A percentile compares a stretch with the other conserved stretches of the same genome.
Conservation (phyloP, 2,329 filamentous ascomycete species). For the Fusarium clavum region DNA sequence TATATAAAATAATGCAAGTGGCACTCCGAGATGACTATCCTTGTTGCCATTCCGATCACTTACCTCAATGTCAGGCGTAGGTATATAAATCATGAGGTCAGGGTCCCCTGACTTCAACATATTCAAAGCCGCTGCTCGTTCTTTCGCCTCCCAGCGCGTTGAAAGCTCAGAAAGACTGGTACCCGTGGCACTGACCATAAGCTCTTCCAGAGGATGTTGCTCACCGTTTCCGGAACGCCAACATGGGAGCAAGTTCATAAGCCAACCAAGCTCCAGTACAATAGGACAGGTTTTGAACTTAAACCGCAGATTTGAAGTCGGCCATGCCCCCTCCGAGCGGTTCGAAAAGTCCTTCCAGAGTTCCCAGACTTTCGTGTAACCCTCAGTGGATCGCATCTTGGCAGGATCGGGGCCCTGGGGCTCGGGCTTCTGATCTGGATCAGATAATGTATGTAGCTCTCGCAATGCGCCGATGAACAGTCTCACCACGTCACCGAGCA, state of each 20-base stretch:
- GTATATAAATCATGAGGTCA: constrained; percentile 18
- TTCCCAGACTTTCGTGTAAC: background rate
- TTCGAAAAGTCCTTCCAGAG: background rate
- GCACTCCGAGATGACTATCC: background rate
- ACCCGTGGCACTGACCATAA: background rate
- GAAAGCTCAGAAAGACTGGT: background rate
- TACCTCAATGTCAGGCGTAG: background rate
- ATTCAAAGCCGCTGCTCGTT: background rate
- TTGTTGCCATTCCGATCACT: background rate
- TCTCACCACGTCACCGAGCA: background rate
- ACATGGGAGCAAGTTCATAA: background rate
- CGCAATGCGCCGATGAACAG: constrained; percentile 13
- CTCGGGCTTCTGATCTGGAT: background rate
- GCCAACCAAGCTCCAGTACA: constrained; percentile 11
- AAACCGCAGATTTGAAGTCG: background rate
- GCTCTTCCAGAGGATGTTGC: background rate
- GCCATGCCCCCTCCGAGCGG: background rate
- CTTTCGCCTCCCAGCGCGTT: background rate
- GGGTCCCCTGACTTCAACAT: background rate
- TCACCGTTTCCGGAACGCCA: background rate
- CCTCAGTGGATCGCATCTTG: background rate
- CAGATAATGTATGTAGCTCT: background rate
- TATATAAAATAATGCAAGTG: background rate
- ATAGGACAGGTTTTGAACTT: background rate
- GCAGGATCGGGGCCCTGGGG: background rate